Base-by-base conservation (phyloP, 306 rosid species). In the Lotus japonicus region DNA sequence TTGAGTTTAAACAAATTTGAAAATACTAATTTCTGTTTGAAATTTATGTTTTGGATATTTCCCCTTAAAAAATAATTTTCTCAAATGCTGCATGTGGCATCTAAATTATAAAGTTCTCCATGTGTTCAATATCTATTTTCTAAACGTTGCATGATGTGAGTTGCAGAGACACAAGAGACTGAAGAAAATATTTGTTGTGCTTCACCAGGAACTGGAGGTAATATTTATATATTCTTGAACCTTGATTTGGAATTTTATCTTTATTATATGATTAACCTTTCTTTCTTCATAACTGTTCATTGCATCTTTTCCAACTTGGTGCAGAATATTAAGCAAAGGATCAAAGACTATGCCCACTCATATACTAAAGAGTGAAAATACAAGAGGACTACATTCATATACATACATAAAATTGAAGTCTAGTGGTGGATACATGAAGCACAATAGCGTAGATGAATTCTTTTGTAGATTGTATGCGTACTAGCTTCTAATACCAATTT, bases 161-260 rank as follows among this genome's bases (percentile, higher is more conserved):
- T 64, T 90, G 87, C 95, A 94, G 99, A 86, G 86, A 81, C 96
- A 90, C 70, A 85, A 78, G 86, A 85, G 92, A 84, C 81, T 84
- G 89, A 94, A 90, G 76, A 85, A 81, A 50, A 90, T 94, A 84
- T 94, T 94, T 77, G 13, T 86, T 39, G 95, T 94, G 78, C 89
- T 94, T 63, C 97, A 94, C 51, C 70, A 76, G 72, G 98, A 94
- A 81, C 49, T 94, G 72, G 77, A 81, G 95, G 98, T 90, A 68
- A 79, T 79, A 73, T 61, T 36, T 33, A 46, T 26, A 78, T 58
- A 48, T 21, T 58, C 46, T 64, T 4, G 10, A 41, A 57, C 63
- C 45, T 72, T 41, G 33, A 61, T 71, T 63, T 17, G 33, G 18
- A 51, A 38, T 11, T 50, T 6, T 58, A 8, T 1, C 7, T 49